Percentiles rank a stretch among this genome's conserved stretches.
phyloP scores from a whole-genome alignment of 2,329 filamentous ascomycete species.

The Penicillium sp. region DNA sequence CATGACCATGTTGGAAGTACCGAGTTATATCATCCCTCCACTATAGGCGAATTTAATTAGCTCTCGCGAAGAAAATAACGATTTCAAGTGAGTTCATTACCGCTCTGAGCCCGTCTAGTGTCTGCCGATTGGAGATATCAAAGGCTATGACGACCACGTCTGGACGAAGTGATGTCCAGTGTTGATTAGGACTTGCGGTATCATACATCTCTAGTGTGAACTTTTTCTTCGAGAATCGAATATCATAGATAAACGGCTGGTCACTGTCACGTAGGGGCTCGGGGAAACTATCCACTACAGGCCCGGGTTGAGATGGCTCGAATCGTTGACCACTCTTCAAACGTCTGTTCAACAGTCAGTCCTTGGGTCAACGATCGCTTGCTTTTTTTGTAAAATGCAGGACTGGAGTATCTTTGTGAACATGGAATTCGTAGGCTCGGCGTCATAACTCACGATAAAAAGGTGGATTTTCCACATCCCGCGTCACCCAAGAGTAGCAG shows the following conservation, averaged over 20 bases:
- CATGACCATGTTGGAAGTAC: conserved; percentile 55
- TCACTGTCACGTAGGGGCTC: conserved; percentile 57
- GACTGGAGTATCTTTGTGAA: too few relatives aligned
- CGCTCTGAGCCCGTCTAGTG: conserved; percentile 52
- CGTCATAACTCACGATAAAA: conserved; percentile 59
- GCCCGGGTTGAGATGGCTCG: conserved; percentile 20
- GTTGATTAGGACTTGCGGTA: conserved; percentile 59
- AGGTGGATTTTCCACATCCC: conserved; percentile 66
- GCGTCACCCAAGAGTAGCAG: conserved; percentile 63
- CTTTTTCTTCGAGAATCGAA: conserved; percentile 59
- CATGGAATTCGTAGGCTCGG: neutral
- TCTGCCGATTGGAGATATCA: conserved; percentile 59
- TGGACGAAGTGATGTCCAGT: conserved; percentile 59
- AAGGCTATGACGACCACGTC: conserved; percentile 63
- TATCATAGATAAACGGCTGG: conserved; percentile 64
- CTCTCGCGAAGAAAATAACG: neutral
- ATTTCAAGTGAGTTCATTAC: conserved; percentile 19
- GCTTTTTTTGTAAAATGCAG: too few relatives aligned
- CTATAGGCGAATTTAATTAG: conserved; percentile 22
- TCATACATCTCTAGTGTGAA: conserved; percentile 63
- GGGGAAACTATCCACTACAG: conserved; percentile 39
- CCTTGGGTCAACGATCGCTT: neutral
- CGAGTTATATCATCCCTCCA: conserved; percentile 49
- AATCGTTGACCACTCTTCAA: conserved; percentile 25
- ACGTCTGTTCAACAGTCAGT: conserved; percentile 13